Conservation (phyloP, 1,284 basidiomycete species). For the Schizophyllum amplum region DNA sequence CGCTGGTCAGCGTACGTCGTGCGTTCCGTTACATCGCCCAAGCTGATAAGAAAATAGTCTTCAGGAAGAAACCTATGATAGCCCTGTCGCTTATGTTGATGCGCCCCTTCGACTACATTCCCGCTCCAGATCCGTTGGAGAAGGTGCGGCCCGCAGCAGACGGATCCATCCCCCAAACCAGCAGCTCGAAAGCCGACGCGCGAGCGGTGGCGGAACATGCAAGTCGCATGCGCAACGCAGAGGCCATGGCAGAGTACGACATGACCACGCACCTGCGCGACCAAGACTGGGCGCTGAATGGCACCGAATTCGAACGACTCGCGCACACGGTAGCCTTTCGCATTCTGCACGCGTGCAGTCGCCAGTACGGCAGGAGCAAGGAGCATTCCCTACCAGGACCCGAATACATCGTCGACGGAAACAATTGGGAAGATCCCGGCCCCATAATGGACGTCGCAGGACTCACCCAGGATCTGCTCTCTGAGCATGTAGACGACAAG, state of each 20-base stretch:
- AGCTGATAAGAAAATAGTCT: not conserved
- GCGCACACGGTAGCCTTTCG: not conserved
- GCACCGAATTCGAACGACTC: not conserved
- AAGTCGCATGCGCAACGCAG: not conserved
- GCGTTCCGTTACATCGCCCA: not conserved
- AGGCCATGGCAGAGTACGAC: not conserved
- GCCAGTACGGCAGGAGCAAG: not conserved
- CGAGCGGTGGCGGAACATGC: not conserved
- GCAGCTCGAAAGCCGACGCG: no score
- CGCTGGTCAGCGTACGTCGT: not conserved
- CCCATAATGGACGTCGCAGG: not conserved
- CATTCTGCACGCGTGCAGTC: not conserved
- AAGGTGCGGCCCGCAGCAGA: not conserved
- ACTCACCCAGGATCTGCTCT: not conserved
- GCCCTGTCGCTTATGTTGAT: not conserved
- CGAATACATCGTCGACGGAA: not conserved
- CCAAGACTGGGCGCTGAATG: not conserved
- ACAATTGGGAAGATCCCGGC: not conserved
- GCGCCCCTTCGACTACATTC: not conserved
- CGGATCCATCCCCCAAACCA: no score
- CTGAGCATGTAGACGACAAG: not conserved
- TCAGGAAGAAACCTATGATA: not conserved
- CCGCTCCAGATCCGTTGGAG: not conserved
- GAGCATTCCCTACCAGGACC: not conserved
- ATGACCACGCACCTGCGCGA: not conserved